A percentile compares a stretch with the other conserved stretches of the same genome.
Evolutionary conservation across 352 stramenopile genomes (phyloP).

Genomic region (Phytophthora agathidicida): DNA sequence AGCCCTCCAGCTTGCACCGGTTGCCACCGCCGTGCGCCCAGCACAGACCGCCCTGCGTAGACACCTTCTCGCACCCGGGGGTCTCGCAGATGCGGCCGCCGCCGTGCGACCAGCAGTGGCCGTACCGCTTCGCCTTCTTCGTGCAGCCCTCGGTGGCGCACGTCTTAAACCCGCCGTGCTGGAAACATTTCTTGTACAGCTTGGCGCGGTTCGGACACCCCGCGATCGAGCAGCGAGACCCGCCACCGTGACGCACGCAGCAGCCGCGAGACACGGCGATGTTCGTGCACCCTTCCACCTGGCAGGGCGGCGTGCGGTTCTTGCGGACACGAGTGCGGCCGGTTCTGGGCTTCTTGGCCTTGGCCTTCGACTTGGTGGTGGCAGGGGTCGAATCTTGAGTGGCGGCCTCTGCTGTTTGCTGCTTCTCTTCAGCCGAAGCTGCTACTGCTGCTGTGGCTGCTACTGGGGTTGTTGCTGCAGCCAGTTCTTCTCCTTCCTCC

Average conservation of each 20-base stretch:
- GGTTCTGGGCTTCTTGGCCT: conserved; percentile 7
- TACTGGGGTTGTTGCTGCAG: not conserved
- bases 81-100: conserved; percentile 70
- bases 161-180: conserved; percentile 73
- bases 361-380: conserved; percentile 6
- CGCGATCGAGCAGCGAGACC: conserved; percentile 46
- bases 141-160: conserved; percentile 68
- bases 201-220: conserved; percentile 67
- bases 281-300: conserved; percentile 69
- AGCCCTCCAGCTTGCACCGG: conserved; percentile 60
- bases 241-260: conserved; percentile 57
- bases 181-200: conserved; percentile 73
- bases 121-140: conserved; percentile 73
- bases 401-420: not conserved
- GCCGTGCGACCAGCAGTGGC: conserved; percentile 76
- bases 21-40: conserved; percentile 75
- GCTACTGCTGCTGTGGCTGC: not conserved
- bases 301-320: conserved; percentile 56
- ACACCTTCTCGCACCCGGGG: conserved; percentile 62
- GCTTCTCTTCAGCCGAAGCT: not conserved
- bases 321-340: conserved; percentile 34
- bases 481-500: conserved; percentile 12
- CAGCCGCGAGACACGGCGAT: conserved; percentile 57
- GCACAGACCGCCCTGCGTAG: conserved; percentile 65
- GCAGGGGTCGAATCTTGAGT: not conserved